Base-by-base conservation (phyloP, 768 basidiomycete species). In the Zangia roseola region DNA sequence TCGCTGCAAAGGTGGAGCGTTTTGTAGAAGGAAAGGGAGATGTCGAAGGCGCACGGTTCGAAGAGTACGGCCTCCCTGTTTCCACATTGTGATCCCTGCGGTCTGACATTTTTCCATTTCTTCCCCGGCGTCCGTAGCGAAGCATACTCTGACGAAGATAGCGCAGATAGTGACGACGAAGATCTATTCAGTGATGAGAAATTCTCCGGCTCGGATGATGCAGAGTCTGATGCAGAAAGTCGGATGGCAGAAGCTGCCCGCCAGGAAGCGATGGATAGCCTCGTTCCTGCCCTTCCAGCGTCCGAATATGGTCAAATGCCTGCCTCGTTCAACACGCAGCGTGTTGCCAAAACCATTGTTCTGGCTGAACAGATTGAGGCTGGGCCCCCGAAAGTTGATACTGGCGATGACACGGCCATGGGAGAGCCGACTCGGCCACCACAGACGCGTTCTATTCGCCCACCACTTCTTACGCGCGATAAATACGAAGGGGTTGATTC, bases 21-120 rank as follows among this genome's bases (percentile, higher is more conserved):
- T 99, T 99, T 62, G 84, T 99, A 2, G 84, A 92, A 57, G 93
- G 89, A 3, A 71, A 94, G 62, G 97, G 97, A 2, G 87, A 90
- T 50, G 52, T 97, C 9, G 87, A 91, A 53, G 97, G 97, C 4
- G 97, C 93, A 0, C 71, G 76, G 54, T 95, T 99, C 60, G 83
- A 85, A 45, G 95, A 97, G 94, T 98, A 69, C 61, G 88, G 74
- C 16, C 36, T 38, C 40, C 23, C 45, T 46, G 30, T 46, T 21
- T 41, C 31, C 44, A 37, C 24, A n/a, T 23, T 21, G 12, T 24
- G 19, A 34, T 30, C 34, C 34, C 20, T 21, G 13, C 31, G 34
- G 17, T 17, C 37, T 59, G 38, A 64, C 23, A 2, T 21, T 17
- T 20, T 1, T 19, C 31, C 6, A 10, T 41, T 31, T 21, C 30